Evolutionary conservation across 441 rosid genomes (phyloP).

Genomic region (Euphorbia schlechtendalii): DNA sequence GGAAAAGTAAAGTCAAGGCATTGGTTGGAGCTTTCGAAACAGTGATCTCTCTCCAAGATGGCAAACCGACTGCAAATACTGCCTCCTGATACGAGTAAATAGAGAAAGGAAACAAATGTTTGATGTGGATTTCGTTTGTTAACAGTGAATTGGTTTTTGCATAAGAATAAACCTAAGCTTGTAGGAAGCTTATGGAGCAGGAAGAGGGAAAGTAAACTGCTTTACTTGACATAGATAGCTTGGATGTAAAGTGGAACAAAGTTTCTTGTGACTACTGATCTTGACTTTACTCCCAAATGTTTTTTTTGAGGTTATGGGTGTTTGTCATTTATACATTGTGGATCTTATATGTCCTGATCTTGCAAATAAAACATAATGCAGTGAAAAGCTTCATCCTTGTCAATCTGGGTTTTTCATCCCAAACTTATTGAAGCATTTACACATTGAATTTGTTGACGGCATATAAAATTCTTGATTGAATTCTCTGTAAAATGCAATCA

Average conservation of each 20-base stretch:
- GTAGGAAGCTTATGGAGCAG: constrained; percentile 18
- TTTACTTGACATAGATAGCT: constrained; percentile 17
- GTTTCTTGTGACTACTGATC: constrained; percentile 7
- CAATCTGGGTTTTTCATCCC: no score
- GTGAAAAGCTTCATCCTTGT: constrained; percentile 6
- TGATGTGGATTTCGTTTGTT: constrained; percentile 7
- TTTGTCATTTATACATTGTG: background rate
- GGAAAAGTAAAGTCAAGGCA: constrained; percentile 87
- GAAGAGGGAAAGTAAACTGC: constrained; percentile 13
- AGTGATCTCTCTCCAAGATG: constrained; percentile 77
- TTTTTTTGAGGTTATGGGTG: constrained; percentile 13
- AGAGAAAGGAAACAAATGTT: background rate
- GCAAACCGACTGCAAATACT: constrained; percentile 32
- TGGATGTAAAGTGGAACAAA: constrained; percentile 9
- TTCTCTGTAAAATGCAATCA: background rate
- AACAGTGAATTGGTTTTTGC: constrained; percentile 13
- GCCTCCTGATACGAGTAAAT: constrained; percentile 19
- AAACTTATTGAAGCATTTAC: no score
- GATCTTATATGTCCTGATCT: background rate
- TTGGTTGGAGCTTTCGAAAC: constrained; percentile 94
- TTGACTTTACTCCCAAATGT: constrained; percentile 15
- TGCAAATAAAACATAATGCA: constrained; percentile 24
- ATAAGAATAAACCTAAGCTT: constrained; percentile 28
- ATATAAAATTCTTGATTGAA: background rate
- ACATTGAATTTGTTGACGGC: background rate